Conservation (phyloP, 306 rosid genomes). For the Cucurbita pepo region DNA sequence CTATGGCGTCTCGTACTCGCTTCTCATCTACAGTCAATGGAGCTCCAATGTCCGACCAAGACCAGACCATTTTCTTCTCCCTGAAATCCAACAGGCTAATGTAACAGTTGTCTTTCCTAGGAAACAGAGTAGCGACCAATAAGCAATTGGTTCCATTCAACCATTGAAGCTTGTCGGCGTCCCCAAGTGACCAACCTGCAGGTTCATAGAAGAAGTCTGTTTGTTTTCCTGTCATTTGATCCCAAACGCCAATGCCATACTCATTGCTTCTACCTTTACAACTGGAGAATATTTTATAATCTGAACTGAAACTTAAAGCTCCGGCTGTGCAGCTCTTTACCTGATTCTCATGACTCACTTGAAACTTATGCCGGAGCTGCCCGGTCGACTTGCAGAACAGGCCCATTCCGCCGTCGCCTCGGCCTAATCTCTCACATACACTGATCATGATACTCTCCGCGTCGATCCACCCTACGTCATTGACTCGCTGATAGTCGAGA, state of each 20-base stretch:
- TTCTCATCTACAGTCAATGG: conserved; percentile 50
- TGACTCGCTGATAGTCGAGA: conserved; percentile 67
- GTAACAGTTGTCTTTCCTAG: conserved; percentile 83
- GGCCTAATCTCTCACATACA: conserved; percentile 59
- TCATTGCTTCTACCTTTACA: conserved; percentile 88
- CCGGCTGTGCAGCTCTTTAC: conserved; percentile 85
- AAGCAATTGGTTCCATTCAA: conserved; percentile 51
- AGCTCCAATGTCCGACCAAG: conserved; percentile 74
- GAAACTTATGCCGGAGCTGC: conserved; percentile 64
- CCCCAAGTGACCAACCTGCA: conserved; percentile 78
- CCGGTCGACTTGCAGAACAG: conserved; percentile 52
- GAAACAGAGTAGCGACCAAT: conserved; percentile 77
- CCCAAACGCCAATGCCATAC: conserved; percentile 94
- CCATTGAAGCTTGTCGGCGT: conserved; percentile 91
- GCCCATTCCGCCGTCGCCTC: conserved; percentile 85
- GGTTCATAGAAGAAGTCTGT: conserved; percentile 86
- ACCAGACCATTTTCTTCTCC: conserved; percentile 76
- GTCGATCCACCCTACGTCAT: conserved; percentile 83
- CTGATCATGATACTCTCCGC: conserved; percentile 44
- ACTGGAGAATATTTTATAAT: conserved; percentile 61
- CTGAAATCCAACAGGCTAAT: conserved; percentile 80
- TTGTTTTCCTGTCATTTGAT: conserved; percentile 65
- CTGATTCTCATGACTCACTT: conserved; percentile 64
- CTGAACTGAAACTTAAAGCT: conserved; percentile 69
- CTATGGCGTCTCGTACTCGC: conserved; percentile 79